Evolutionary conservation across 2,329 filamentous ascomycete genomes (phyloP), one percentile per base, ranked within the genome.

Genomic region (Oidium heveae): DNA sequence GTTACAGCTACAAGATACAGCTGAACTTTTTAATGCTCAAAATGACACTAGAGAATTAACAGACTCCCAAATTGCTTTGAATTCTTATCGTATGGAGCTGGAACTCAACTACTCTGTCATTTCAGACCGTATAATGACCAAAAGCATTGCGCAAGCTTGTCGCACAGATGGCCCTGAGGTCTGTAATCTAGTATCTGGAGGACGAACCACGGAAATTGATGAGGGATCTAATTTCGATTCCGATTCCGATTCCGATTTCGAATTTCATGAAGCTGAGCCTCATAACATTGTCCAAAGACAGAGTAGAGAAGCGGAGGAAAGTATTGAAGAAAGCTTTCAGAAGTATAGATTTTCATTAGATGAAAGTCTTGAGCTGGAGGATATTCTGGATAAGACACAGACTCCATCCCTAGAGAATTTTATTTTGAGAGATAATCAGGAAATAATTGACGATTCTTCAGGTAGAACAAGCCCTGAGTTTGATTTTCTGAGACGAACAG

Each of bases 1-100:
- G n/a, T 55, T 63, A 22, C 60, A 64, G 34, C 51, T 62, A 16
- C 32, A 60, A 43, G 62, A 64, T 43, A 53, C 54, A 15, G 20
- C 53, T 16, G 24, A 55, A 5, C 37, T 59, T 10, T 49, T 36
- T 39, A 36, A 46, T 1, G 20, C 46, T 32, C 36, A 16, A 5
- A 55, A 55, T 20, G 56, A 53, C 4, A 58, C 58, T 22, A 55
- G 41, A 7, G 56, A 55, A 28, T 57, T 41, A 3, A 55, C 51
- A 5, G 61, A 60, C 24, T 36, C 53, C 6, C 49, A 60, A 33
- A 13, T 61, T n/a, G 57, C 61, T 16, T 36, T 57, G 0, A 10
- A 56, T 12, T 34, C 60, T 2, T 57, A 60, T 39, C 53, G 43
- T 10, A 20, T 59, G 13, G 60, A 60, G 22, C 49, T 60, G 16